A percentile compares a stretch with the other conserved stretches of the same genome.
Evolutionary conservation across 2,329 filamentous ascomycete species (phyloP).

Genomic region (Sclerotiophoma versabilis): DNA sequence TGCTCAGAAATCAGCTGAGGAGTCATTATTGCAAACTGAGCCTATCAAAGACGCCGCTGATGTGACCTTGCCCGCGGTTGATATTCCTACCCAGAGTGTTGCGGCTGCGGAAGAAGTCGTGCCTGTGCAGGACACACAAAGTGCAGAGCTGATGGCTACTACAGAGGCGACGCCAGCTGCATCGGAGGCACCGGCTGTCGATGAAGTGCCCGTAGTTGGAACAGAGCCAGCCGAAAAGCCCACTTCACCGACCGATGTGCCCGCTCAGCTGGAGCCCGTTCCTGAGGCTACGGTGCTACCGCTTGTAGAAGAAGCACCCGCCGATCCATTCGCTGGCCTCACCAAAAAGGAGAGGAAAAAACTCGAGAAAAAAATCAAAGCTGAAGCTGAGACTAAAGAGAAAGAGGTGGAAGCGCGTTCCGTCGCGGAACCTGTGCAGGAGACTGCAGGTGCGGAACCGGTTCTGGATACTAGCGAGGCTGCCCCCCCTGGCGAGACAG

Average conservation of each 20-base stretch:
- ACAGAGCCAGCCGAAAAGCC: too few species aligned
- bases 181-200: not conserved
- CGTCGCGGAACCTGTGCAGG: not conserved
- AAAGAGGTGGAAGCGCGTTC: not conserved
- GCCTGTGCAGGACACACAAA: not conserved
- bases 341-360: constrained; percentile 38
- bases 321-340: constrained; percentile 39
- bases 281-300: not conserved
- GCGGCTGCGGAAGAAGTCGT: not conserved
- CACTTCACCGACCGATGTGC: too few species aligned
- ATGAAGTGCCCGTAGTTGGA: too few species aligned
- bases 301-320: constrained; percentile 13
- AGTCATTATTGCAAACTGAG: not conserved
- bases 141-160: not conserved
- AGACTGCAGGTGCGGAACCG: not conserved
- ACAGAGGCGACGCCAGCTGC: not conserved
- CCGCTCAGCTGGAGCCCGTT: too few species aligned
- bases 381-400: constrained; percentile 26
- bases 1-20: constrained; percentile 12
- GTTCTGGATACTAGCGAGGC: too few species aligned
- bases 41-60: not conserved
- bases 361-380: constrained; percentile 47
- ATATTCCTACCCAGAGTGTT: not conserved
- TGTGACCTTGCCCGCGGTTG: not conserved
- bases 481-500: not conserved